phyloP scores from a whole-genome alignment of 1,284 basidiomycete species.

The Veloporphyrellus conicus region DNA sequence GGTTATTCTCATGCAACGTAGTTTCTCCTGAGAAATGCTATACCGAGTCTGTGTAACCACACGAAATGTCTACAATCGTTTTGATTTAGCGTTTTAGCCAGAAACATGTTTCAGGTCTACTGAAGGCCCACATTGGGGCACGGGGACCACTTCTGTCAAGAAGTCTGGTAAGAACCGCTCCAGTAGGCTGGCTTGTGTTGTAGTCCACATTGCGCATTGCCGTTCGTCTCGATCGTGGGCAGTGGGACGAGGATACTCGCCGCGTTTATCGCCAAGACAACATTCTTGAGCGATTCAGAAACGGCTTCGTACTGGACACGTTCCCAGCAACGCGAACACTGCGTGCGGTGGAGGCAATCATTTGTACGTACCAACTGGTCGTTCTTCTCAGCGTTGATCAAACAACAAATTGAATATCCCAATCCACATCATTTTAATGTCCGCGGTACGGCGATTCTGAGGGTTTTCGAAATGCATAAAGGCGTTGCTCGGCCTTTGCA shows the following conservation, averaged over 20 bases:
- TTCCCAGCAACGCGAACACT: slow-evolving; percentile 11
- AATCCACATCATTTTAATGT: slow-evolving; percentile 82
- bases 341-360: neutral
- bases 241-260: slow-evolving; percentile 78
- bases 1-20: neutral
- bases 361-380: slow-evolving; percentile 75
- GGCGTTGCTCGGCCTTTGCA: too few species aligned
- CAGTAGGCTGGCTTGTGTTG: slow-evolving; percentile 79
- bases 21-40: neutral
- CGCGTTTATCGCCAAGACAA: slow-evolving; percentile 93
- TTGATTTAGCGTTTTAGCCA: too few species aligned
- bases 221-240: slow-evolving; percentile 54
- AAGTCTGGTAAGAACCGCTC: slow-evolving; percentile 89
- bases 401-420: slow-evolving; percentile 84
- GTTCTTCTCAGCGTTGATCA: slow-evolving; percentile 81
- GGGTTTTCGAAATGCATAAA: slow-evolving; percentile 91
- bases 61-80: too few species aligned
- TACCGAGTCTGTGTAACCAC: too few species aligned
- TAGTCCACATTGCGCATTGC: slow-evolving; percentile 77
- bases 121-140: slow-evolving; percentile 31
- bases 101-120: slow-evolving; percentile 15
- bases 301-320: slow-evolving; percentile 81
- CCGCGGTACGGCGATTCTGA: slow-evolving; percentile 60
- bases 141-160: slow-evolving; percentile 64
- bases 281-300: slow-evolving; percentile 95